Conservation (phyloP, 2,329 filamentous ascomycete genomes). For the Aureobasidium musti region DNA sequence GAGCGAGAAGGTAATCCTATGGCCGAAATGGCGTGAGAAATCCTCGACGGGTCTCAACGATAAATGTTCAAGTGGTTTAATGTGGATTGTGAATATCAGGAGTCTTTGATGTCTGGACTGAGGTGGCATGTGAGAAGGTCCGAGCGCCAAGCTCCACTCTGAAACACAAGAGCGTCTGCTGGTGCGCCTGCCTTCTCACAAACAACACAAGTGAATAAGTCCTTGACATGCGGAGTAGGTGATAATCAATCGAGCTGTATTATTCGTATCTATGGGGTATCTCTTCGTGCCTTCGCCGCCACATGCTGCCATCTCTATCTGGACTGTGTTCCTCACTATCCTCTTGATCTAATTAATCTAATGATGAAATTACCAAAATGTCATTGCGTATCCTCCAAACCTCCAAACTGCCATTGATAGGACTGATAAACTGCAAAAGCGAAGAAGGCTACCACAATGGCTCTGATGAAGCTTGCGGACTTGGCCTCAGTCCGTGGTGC, state of each 20-base stretch:
- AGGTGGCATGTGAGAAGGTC: conserved; percentile 27
- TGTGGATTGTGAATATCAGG: background rate
- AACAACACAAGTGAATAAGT: background rate
- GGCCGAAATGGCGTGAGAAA: background rate
- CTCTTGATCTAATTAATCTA: background rate
- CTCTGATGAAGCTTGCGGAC: conserved; percentile 5
- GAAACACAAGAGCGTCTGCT: conserved; percentile 12
- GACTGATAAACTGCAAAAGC: conserved; percentile 15
- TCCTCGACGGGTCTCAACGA: background rate
- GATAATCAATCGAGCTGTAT: background rate
- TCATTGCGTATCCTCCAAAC: background rate
- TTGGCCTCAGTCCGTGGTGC: background rate
- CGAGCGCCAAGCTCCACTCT: conserved; percentile 16
- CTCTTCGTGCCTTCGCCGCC: background rate
- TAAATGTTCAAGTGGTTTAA: background rate
- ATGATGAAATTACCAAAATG: background rate
- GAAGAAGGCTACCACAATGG: conserved; percentile 11
- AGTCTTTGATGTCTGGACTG: conserved; percentile 7
- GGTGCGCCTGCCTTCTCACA: background rate
- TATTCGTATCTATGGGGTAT: conserved; percentile 24
- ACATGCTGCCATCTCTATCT: conserved; percentile 8
- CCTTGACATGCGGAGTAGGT: background rate
- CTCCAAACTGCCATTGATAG: conserved; percentile 17
- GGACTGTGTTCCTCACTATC: background rate
- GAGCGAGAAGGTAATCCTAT: background rate